Conservation (phyloP, 1,139 yeast genomes). For the Magnusiomyces suaveolens region DNA sequence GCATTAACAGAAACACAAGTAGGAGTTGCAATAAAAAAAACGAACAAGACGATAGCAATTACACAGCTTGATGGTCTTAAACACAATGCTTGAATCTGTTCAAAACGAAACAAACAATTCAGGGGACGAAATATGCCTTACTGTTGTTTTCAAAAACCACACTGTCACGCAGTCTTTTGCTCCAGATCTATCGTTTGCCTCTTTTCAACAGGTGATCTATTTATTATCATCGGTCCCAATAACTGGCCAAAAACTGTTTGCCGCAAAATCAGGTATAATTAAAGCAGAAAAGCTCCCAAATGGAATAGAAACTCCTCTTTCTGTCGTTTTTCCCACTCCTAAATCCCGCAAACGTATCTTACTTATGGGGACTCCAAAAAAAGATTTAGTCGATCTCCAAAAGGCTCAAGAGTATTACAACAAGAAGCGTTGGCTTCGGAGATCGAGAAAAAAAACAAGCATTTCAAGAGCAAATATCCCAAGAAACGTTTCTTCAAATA, state of each 20-base stretch:
- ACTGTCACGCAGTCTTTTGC: conserved; percentile 6
- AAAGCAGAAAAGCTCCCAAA: conserved; percentile 17
- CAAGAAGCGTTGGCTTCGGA: not conserved
- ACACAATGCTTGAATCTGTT: too few species aligned
- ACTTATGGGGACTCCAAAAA: conserved; percentile 26
- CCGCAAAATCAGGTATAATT: conserved; percentile 25
- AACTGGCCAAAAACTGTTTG: conserved; percentile 26
- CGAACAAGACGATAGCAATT: too few species aligned
- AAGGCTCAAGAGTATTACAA: conserved; percentile 18
- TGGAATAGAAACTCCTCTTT: conserved; percentile 16
- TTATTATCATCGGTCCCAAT: conserved; percentile 24
- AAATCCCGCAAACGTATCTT: conserved; percentile 21
- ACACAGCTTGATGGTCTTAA: too few species aligned
- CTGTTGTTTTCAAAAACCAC: conserved; percentile 11
- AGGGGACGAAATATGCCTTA: conserved; percentile 4
- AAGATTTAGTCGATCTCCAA: conserved; percentile 21
- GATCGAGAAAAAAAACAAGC: conserved; percentile 5
- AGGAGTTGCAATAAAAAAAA: too few species aligned
- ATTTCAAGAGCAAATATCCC: conserved; percentile 6
- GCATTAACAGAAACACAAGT: too few species aligned
- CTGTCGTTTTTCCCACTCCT: conserved; percentile 19
- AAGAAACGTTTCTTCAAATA: not conserved
- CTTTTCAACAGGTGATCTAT: conserved; percentile 23
- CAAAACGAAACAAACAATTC: too few species aligned
- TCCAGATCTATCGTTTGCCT: conserved; percentile 16